Base-by-base conservation (phyloP, 2,329 filamentous ascomycete genomes). In the Intubia oerlemansii region DNA sequence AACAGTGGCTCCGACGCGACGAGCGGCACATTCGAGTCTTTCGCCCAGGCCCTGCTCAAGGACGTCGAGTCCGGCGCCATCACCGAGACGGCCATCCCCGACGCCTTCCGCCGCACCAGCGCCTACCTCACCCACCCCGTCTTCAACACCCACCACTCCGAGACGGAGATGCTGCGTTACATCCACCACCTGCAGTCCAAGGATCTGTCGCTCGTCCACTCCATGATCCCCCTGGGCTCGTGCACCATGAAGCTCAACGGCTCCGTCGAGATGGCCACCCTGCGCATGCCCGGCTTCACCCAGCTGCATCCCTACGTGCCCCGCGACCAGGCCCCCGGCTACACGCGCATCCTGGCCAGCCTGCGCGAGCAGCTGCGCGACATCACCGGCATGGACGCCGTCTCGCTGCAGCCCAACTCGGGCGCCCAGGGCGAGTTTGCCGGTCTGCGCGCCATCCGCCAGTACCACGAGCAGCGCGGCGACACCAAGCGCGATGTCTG, bases 191-290 rank as follows among this genome's bases (percentile, higher is more conserved):
- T 95, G 5, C 77, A 91, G 48, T 91, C 82, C 28, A 93, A 91
- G 57, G 85, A 95, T 46, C 57, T 95, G 10, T 93, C 85, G 2
- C 62, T 93, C 5, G 79, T 84, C 3, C 85, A 95, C 54, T 93
- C 84, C 11, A 95, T 95, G 85, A 95, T 95, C 35, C 82, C 85
- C 3, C 66, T 95, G 2, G 85, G 85, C 13, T 93, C 85, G 2
- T 95, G 85, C 59, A 95, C 85, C 10, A 95, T 95, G 85, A 95
- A 95, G 60, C 69, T 93, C 30, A 93, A 93, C 48, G 79, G 77
- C 24, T 88, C 84, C 4, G 79, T 79, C 1, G 81, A 93, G 55
- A 93, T 95, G 85, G 65, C 78, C 11, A 76, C 84, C 7, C 63
- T 93, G 31, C 78, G 78, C 1, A 74, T 71, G 52, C 68, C 72